Conservation (phyloP, 116 monocot species). For the Dioscorea cayenensis region DNA sequence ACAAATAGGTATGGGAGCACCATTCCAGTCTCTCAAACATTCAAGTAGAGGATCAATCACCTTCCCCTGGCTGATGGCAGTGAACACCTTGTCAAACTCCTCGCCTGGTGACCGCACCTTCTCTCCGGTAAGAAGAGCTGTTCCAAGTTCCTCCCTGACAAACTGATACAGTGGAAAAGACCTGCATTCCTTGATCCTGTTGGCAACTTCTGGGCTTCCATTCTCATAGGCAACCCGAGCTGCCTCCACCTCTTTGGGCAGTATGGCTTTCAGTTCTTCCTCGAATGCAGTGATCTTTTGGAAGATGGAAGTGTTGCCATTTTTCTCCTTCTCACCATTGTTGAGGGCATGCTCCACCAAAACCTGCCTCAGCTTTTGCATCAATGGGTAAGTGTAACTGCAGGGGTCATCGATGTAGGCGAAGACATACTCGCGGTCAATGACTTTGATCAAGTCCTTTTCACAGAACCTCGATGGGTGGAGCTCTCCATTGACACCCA, state of each 20-base stretch:
- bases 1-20: conserved; percentile 49
- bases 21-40: conserved; percentile 64
- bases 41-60: conserved; percentile 54
- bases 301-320: conserved; percentile 45
- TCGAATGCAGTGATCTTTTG: conserved; percentile 57
- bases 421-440: conserved; percentile 72
- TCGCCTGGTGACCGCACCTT: conserved; percentile 65
- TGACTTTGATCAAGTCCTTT: conserved; percentile 57
- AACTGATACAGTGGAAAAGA: conserved; percentile 70
- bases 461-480: conserved; percentile 75
- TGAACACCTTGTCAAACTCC: conserved; percentile 64
- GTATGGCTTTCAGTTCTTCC: conserved; percentile 42
- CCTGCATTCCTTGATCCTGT: conserved; percentile 70
- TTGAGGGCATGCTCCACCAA: conserved; percentile 72
- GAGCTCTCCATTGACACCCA: conserved; percentile 48
- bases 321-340: conserved; percentile 54
- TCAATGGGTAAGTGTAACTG: conserved; percentile 64
- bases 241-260: conserved; percentile 66
- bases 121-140: conserved; percentile 58
- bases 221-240: conserved; percentile 33
- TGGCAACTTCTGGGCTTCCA: conserved; percentile 35
- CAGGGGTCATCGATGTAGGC: conserved; percentile 72
- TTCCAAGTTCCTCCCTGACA: conserved; percentile 54
- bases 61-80: conserved; percentile 37
- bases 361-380: conserved; percentile 79